These are phyloP conservation scores for Aspergillus sergii DNA, from an alignment of 2,329 filamentous ascomycete genomes.

Conservation along the genomic window DNA sequence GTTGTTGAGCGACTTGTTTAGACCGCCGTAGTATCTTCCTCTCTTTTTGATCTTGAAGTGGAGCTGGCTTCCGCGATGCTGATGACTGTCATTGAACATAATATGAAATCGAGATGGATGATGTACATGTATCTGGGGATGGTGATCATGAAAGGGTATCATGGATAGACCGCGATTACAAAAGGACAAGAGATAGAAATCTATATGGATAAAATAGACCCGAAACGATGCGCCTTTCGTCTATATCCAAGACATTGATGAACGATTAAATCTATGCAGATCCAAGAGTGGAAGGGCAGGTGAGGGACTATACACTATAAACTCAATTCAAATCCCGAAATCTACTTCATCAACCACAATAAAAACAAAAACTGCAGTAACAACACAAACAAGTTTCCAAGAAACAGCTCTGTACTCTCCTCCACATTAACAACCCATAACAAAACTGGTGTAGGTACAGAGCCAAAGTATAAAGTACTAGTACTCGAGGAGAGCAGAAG, in stretches of 20 bases:
- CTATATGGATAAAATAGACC: not conserved
- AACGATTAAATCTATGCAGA: not conserved
- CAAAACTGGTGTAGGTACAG: constrained; percentile 4
- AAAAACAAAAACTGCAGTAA: constrained; percentile 10
- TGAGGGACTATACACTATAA: not conserved
- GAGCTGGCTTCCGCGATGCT: constrained; percentile 21
- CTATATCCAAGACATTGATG: not conserved
- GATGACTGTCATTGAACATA: not conserved
- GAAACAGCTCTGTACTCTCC: not conserved
- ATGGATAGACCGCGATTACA: not conserved
- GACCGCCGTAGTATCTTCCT: constrained; percentile 1
- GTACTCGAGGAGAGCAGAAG: constrained; percentile 68
- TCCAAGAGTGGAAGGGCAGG: not conserved
- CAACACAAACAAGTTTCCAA: not conserved
- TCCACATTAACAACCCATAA: constrained; percentile 1
- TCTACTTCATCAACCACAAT: constrained; percentile 9
- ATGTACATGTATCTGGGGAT: not conserved
- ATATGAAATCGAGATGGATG: not conserved
- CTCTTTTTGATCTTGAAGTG: constrained; percentile 8
- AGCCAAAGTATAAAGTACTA: constrained; percentile 21
- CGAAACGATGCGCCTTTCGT: not conserved
- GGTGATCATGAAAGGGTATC: not conserved
- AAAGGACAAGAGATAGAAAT: not conserved
- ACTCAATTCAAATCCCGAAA: constrained; percentile 1
- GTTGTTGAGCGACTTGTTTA: constrained; percentile 40